Base-by-base conservation (phyloP, 73 alveolate genomes). In the Paraurostyla sp. region DNA sequence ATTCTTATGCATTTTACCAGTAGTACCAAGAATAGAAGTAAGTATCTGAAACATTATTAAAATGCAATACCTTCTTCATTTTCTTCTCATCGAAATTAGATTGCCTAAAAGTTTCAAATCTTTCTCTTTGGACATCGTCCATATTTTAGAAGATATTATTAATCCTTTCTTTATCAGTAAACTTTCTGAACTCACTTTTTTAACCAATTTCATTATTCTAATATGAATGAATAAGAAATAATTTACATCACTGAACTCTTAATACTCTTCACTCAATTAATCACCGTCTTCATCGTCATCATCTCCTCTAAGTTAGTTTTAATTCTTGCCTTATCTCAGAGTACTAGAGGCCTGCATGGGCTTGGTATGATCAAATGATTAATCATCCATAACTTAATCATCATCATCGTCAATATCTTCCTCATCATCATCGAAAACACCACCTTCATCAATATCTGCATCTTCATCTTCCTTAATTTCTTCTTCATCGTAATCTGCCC, bases 81-180 rank as follows among this genome's bases (percentile, higher is more conserved):
- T 73, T 73, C 52, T 73, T 43, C 71, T 73, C 86, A 27, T 43
- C 65, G 32, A 73, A 73, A 38, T 43, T 48, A 25, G 86, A 73
- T 38, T 73, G 56, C 20, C 86, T 43, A 50, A 73, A 73, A 45
- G 56, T 49, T 30, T 73, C 86, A 29, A 73, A 73, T 49, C 86
- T 42, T 50, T 73, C 86, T 30, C 46, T 73, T 45, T 73, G 29
- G 11, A 25, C 7, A 23, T 73, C 86, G 27, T 73, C 71, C 86
- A 73, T 73, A 6, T 46, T 71, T 2, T 41, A 43, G 71, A 48
- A 73, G 51, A 73, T 56, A 48, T 36, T 48, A 27, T 73, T 73
- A 13, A 48, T 73, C 4, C 86, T 41, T n/a, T 73, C 65, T 49
- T 73, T 43, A 73, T 73, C 71, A 7, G 71, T n/a, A 71, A 73